Evolutionary conservation across 495 filamentous ascomycete genomes (phyloP).

Genomic region (Lophiostoma macrostomum): DNA sequence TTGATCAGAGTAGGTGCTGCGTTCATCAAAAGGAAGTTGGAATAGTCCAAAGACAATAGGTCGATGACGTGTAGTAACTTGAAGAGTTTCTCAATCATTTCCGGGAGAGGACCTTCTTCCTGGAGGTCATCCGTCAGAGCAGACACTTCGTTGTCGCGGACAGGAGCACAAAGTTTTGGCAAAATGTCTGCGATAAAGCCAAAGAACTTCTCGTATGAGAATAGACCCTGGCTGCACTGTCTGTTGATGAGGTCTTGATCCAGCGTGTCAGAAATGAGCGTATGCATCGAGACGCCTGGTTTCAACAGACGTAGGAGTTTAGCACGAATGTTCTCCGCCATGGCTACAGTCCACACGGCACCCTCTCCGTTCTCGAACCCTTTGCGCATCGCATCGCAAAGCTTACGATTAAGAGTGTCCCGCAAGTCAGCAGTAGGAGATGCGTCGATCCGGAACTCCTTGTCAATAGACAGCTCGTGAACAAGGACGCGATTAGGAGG

Average conservation of each 20-base stretch:
- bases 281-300: slow-evolving; percentile 75
- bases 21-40: slow-evolving; percentile 84
- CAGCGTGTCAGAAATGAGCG: slow-evolving; percentile 77
- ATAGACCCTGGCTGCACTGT: slow-evolving; percentile 75
- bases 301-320: slow-evolving; percentile 80
- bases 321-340: slow-evolving; percentile 79
- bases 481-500: slow-evolving; percentile 82
- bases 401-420: slow-evolving; percentile 56
- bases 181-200: slow-evolving; percentile 81
- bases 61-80: slow-evolving; percentile 84
- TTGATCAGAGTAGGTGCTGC: slow-evolving; percentile 78
- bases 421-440: slow-evolving; percentile 44
- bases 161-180: slow-evolving; percentile 91
- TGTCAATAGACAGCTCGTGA: slow-evolving; percentile 90
- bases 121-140: slow-evolving; percentile 64
- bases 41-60: slow-evolving; percentile 88
- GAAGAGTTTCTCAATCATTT: slow-evolving; percentile 80
- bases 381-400: slow-evolving; percentile 73
- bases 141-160: slow-evolving; percentile 81
- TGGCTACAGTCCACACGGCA: slow-evolving; percentile 71
- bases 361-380: slow-evolving; percentile 70
- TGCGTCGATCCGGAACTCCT: slow-evolving; percentile 65
- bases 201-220: slow-evolving; percentile 94
- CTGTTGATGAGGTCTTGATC: slow-evolving; percentile 73
- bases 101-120: slow-evolving; percentile 55